Evolutionary conservation across 1,284 basidiomycete genomes (phyloP).

Genomic region (Papiliotrema fonsecae): DNA sequence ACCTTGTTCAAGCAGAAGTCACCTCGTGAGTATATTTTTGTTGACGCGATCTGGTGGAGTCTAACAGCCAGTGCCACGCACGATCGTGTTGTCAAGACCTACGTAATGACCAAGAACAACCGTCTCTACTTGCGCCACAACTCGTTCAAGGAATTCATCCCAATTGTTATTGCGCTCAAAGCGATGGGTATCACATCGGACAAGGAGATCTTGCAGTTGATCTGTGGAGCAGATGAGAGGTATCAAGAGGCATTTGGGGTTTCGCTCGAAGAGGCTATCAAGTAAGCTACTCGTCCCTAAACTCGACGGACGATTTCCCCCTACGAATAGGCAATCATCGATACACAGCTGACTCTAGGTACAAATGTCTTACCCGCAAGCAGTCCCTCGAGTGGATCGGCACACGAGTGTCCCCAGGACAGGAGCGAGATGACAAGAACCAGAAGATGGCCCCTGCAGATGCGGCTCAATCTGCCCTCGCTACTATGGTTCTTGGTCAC

Average conservation of each 20-base stretch:
- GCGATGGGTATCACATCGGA: conserved; percentile 95
- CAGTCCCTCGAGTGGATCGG: conserved; percentile 98
- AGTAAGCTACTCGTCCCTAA: conserved; percentile 37
- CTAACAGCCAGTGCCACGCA: conserved; percentile 74
- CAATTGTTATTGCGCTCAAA: conserved; percentile 93
- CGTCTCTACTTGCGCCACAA: conserved; percentile 98
- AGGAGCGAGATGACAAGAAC: conserved; percentile 55
- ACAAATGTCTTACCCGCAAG: conserved; percentile 85
- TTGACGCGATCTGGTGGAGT: neutral
- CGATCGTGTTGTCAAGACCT: conserved; percentile 97
- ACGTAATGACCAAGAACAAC: conserved; percentile 90
- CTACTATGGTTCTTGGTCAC: conserved; percentile 95
- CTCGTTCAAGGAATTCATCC: conserved; percentile 94
- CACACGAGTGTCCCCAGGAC: conserved; percentile 71
- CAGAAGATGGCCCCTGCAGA: conserved; percentile 83
- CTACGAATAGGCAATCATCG: too few species aligned
- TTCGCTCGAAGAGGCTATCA: conserved; percentile 90
- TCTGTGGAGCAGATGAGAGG: conserved; percentile 85
- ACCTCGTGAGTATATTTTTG: conserved; percentile 81
- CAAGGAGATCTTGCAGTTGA: conserved; percentile 93
- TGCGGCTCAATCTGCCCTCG: conserved; percentile 91
- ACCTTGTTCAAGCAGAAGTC: conserved; percentile 90
- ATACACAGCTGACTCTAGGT: conserved; percentile 32
- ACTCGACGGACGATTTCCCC: too few species aligned
- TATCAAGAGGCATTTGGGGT: conserved; percentile 86